Evolutionary conservation across 1,284 basidiomycete species (phyloP).

Genomic region (Trichosporon sp.): DNA sequence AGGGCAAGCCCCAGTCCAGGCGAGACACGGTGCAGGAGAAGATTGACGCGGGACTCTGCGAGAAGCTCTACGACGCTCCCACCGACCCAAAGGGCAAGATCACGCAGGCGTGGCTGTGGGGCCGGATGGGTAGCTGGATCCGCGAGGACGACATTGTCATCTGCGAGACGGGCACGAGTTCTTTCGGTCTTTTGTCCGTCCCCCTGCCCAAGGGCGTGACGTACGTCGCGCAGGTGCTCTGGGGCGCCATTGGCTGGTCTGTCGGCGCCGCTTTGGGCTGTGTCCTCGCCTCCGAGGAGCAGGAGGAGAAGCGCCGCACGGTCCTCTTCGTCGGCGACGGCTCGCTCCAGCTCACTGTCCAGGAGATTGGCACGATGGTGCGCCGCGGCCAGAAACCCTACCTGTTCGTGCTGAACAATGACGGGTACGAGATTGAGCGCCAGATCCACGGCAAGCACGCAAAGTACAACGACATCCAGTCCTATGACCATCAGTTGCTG

Average conservation of each 20-base stretch:
- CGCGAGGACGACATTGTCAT: slow-evolving; percentile 71
- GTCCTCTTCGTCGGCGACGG: slow-evolving; percentile 79
- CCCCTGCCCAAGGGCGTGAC: slow-evolving; percentile 69
- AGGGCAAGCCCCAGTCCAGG: slow-evolving; percentile 26
- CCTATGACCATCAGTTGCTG: slow-evolving; percentile 57
- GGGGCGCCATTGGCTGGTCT: slow-evolving; percentile 52
- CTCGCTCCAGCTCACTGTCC: slow-evolving; percentile 59
- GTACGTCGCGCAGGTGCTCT: slow-evolving; percentile 68
- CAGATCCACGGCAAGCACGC: slow-evolving; percentile 59
- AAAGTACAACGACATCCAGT: slow-evolving; percentile 58
- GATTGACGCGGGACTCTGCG: slow-evolving; percentile 40
- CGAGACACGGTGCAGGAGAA: slow-evolving; percentile 43
- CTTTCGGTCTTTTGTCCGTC: slow-evolving; percentile 75
- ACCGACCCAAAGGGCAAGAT: slow-evolving; percentile 56
- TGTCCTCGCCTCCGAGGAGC: slow-evolving; percentile 70
- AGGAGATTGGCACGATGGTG: slow-evolving; percentile 61
- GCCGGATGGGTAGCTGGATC: slow-evolving; percentile 77
- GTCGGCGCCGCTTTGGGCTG: slow-evolving; percentile 62
- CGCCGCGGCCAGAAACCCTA: slow-evolving; percentile 56
- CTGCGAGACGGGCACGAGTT: slow-evolving; percentile 71
- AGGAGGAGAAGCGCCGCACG: slow-evolving; percentile 64
- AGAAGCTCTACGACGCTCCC: neutral
- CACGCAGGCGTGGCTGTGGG: slow-evolving; percentile 84
- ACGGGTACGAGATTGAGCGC: slow-evolving; percentile 85
- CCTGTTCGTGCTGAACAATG: slow-evolving; percentile 76